Percentiles rank a stretch among this genome's conserved stretches.
phyloP scores from a whole-genome alignment of 2,329 filamentous ascomycete species.

The Pochonia chlamydosporia region DNA sequence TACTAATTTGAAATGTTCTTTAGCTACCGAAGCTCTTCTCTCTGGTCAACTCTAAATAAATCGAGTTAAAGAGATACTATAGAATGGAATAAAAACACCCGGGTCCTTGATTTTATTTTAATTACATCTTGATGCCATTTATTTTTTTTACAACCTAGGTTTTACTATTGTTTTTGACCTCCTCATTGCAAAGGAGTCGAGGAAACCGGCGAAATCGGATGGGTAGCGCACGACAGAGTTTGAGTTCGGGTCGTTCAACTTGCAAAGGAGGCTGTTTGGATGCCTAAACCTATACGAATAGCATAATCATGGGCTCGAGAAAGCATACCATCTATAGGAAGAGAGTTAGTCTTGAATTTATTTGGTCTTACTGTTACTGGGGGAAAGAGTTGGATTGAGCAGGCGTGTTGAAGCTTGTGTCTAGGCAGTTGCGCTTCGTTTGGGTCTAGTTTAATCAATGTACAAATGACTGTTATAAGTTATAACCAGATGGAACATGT shows the following conservation, averaged over 20 bases:
- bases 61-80: background rate
- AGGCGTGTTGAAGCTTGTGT: background rate
- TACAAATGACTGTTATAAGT: background rate
- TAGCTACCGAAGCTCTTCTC: conserved; percentile 72
- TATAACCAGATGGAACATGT: no score
- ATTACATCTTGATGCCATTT: background rate
- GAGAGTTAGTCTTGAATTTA: background rate
- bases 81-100: background rate
- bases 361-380: background rate
- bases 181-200: conserved; percentile 4
- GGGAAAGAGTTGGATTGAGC: background rate
- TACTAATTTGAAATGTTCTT: background rate
- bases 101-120: background rate
- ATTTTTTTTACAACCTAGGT: background rate
- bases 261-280: conserved; percentile 1
- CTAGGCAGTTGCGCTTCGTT: background rate
- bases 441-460: background rate
- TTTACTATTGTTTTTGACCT: background rate
- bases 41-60: conserved; percentile 64
- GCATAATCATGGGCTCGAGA: conserved; percentile 3
- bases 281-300: conserved; percentile 1
- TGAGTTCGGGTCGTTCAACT: background rate
- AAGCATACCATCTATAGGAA: background rate
- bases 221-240: background rate
- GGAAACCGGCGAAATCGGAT: background rate